phyloP scores from a whole-genome alignment of 306 rosid genomes.

The Lathyrus sativus region DNA sequence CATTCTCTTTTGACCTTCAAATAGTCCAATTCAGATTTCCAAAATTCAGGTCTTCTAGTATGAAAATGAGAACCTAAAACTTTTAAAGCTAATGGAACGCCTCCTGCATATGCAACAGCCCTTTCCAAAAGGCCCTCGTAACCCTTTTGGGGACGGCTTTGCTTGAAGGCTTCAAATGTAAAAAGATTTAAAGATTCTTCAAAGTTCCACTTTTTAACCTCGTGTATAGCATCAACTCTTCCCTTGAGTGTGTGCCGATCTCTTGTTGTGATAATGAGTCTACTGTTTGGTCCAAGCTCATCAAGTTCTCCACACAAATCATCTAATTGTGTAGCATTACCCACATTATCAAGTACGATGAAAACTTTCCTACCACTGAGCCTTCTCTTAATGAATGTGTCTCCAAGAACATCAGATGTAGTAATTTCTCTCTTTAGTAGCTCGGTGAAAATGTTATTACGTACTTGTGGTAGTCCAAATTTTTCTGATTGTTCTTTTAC shows the following conservation, averaged over 20 bases:
- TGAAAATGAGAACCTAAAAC: slow-evolving; percentile 20
- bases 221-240: neutral
- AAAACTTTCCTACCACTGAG: slow-evolving; percentile 13
- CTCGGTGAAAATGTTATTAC: slow-evolving; percentile 1
- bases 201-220: neutral
- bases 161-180: slow-evolving; percentile 20
- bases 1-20: neutral
- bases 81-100: slow-evolving; percentile 32
- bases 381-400: neutral
- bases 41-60: neutral
- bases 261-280: slow-evolving; percentile 36
- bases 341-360: slow-evolving; percentile 26
- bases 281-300: slow-evolving; percentile 14
- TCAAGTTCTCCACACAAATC: neutral
- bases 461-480: neutral
- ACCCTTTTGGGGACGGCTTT: neutral
- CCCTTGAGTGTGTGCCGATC: neutral
- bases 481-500: neutral
- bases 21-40: slow-evolving; percentile 8
- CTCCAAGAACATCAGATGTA: neutral
- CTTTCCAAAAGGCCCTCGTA: slow-evolving; percentile 17
- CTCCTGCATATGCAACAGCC: slow-evolving; percentile 1
- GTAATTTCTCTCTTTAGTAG: slow-evolving; percentile 1
- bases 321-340: neutral
- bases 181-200: slow-evolving; percentile 23